These are phyloP conservation scores for Coemansia sp. DNA, from an alignment of 192 early-diverging fungal species.

Conservation along the genomic window DNA sequence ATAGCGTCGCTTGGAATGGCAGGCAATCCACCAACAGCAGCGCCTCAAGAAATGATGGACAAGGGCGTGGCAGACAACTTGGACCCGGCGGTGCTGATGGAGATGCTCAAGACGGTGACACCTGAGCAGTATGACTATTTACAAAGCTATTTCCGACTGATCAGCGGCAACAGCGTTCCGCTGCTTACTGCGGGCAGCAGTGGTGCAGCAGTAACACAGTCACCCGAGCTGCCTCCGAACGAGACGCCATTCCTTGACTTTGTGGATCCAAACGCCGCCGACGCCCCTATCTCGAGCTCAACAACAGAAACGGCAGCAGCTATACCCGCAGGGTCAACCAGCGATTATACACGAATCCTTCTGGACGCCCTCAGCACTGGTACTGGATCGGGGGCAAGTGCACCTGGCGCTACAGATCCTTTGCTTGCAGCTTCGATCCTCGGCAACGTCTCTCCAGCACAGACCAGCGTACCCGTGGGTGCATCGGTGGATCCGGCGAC, in stretches of 20 bases:
- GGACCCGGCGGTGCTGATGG: constrained; percentile 7
- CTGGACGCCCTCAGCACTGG: constrained; percentile 9
- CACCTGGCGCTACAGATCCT: neutral
- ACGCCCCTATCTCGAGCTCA: neutral
- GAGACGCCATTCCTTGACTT: constrained; percentile 44
- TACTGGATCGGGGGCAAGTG: neutral
- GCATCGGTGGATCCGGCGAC: neutral
- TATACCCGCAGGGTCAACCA: neutral
- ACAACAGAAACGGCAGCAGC: neutral
- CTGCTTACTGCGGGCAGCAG: constrained; percentile 20
- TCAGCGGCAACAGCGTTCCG: constrained; percentile 18
- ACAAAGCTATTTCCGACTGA: constrained; percentile 16
- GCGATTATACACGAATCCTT: constrained; percentile 14
- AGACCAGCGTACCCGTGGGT: neutral
- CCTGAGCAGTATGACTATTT: constrained; percentile 36
- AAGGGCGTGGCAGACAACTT: neutral
- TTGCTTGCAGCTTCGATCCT: neutral
- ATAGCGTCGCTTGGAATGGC: constrained; percentile 5
- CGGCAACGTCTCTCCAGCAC: neutral
- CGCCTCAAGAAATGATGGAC: neutral
- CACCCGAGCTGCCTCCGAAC: neutral
- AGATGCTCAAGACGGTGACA: constrained; percentile 15
- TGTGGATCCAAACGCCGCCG: constrained; percentile 30
- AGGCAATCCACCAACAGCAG: neutral
- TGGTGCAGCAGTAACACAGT: neutral